phyloP scores from a whole-genome alignment of 768 basidiomycete species.

The Russula emetica region DNA sequence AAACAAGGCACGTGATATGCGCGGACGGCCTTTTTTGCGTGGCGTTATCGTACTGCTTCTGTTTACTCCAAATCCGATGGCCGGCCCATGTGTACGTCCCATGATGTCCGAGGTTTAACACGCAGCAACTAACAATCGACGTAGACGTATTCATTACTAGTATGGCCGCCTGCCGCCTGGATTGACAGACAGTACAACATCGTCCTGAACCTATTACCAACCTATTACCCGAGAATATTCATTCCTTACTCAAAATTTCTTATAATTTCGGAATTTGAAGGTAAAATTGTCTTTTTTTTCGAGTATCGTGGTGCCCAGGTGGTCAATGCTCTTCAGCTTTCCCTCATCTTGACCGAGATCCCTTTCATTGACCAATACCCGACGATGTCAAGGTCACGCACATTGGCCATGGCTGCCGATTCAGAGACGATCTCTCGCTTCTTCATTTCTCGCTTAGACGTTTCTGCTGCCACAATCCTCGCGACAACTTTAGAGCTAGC shows the following conservation, averaged over 20 bases:
- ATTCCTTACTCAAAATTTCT: too few species aligned
- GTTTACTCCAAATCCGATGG: background rate
- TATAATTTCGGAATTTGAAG: background rate
- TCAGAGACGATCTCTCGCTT: background rate
- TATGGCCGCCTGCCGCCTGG: background rate
- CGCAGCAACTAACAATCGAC: background rate
- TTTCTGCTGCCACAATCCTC: background rate
- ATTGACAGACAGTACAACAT: background rate
- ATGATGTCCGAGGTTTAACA: background rate
- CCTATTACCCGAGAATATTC: background rate
- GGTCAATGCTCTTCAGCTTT: background rate
- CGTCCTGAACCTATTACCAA: background rate
- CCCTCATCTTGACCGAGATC: background rate
- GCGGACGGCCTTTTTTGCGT: too few species aligned
- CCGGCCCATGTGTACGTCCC: background rate
- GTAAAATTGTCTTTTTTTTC: background rate
- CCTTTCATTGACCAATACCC: background rate
- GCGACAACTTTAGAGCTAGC: background rate
- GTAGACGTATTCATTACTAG: too few species aligned
- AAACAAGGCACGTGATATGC: too few species aligned
- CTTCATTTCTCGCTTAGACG: background rate
- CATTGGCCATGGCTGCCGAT: background rate
- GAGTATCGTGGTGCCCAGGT: background rate
- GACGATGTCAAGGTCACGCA: too few species aligned
- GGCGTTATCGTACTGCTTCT: background rate